phyloP scores from a whole-genome alignment of 306 rosid genomes.

The Sicyos edulis region DNA sequence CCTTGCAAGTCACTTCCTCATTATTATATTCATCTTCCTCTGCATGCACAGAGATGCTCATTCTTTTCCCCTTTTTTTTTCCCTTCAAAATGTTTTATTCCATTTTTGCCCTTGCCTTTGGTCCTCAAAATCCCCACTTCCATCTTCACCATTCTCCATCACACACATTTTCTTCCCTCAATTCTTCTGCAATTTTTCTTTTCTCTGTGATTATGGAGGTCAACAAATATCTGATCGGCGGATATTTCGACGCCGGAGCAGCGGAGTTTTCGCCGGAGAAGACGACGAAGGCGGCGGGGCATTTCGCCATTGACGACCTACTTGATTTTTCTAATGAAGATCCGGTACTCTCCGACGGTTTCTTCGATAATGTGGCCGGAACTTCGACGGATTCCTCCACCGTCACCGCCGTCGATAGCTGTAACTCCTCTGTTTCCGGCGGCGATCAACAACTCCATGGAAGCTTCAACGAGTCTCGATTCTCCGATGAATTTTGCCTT shows the following conservation, averaged over 20 bases:
- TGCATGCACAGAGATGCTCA: conserved; percentile 55
- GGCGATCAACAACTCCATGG: conserved; percentile 42
- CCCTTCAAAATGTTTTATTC: conserved; percentile 1
- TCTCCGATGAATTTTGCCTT: conserved; percentile 59
- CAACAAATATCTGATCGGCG: conserved; percentile 56
- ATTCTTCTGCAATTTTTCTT: too few relatives aligned
- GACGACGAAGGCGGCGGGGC: conserved; percentile 47
- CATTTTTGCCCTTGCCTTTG: conserved; percentile 44
- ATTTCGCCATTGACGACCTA: conserved; percentile 78
- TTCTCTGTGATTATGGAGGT: conserved; percentile 42
- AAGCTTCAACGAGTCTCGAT: conserved; percentile 49
- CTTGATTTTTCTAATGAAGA: conserved; percentile 83
- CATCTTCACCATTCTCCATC: conserved; percentile 29
- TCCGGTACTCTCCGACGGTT: conserved; percentile 50
- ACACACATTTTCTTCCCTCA: conserved; percentile 13
- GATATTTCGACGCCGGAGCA: conserved; percentile 49
- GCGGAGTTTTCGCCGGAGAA: conserved; percentile 45
- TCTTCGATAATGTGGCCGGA: conserved; percentile 59
- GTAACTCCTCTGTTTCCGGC: conserved; percentile 63
- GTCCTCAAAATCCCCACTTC: conserved; percentile 70
- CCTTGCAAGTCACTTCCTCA: conserved; percentile 74
- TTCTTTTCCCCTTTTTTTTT: neutral
- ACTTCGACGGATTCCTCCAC: conserved; percentile 59
- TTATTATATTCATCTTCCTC: conserved; percentile 39
- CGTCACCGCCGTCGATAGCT: conserved; percentile 65